Base-by-base conservation (phyloP, 768 basidiomycete genomes). In the Daedalea quercina region DNA sequence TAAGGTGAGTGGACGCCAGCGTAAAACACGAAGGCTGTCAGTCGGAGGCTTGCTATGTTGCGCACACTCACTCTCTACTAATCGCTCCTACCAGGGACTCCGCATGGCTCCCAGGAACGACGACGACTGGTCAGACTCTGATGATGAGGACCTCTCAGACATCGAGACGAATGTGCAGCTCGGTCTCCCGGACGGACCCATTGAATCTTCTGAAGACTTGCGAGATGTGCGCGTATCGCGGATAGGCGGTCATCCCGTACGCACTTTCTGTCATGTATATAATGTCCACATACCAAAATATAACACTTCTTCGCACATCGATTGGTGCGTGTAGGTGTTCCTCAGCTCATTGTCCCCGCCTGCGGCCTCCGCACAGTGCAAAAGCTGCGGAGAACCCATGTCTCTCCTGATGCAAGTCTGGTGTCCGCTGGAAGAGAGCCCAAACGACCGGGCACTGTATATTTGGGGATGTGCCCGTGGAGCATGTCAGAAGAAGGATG, bases 241-340 rank as follows among this genome's bases (percentile, higher is more conserved):
- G 69, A 85, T 94, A 56, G 91, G 91, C 65, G 91, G 91, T 65
- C 78, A 77, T 72, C 91, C 91, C 77, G 90, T 93, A 85, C 81
- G 89, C 79, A 70, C 69, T 73, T 71, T 68, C 67, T 70, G 61
- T 66, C 69, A 76, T 70, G 61, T 73, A 76, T 74, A 70, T 74
- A 69, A 52, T 59, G 60, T 60, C 49, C 53, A 51, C 68, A 69
- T 65, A 70, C 78, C 69, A 72, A 68, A 54, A 40, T 15, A 3
- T 17, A 73, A 67, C 68, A 69, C 63, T 63, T 60, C 34, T 47
- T 54, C 31, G 9, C 42, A 35, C 25, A 33, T 43, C 44, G 20
- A 42, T 34, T 25, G 40, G 31, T n/a, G 9, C 44, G 12, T 28
- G 23, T 78, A 92, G 90, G 85, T 85, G 44, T 82, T 92, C 59